Evolutionary conservation across 2,329 filamentous ascomycete genomes (phyloP).

Genomic region (Exophiala calicioides): DNA sequence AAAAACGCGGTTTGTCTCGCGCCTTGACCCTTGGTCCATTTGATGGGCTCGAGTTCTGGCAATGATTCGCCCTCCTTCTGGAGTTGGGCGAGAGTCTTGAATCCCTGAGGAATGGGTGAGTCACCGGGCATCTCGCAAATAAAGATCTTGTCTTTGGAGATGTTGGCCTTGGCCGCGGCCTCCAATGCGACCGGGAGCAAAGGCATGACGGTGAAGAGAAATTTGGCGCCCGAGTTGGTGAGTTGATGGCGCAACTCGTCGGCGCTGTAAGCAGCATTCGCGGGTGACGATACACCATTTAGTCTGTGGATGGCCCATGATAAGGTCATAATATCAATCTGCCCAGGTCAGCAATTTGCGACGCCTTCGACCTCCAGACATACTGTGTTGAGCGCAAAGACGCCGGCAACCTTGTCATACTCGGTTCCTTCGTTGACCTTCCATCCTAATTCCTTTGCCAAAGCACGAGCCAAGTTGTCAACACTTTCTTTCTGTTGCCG

Average conservation of each 20-base stretch:
- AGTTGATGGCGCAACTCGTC: conserved; percentile 72
- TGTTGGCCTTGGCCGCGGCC: conserved; percentile 63
- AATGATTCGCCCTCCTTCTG: conserved; percentile 58
- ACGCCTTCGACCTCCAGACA: conserved; percentile 31
- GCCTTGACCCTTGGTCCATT: conserved; percentile 45
- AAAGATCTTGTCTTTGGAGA: conserved; percentile 66
- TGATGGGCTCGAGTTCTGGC: conserved; percentile 42
- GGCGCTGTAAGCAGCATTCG: conserved; percentile 72
- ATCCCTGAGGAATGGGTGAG: conserved; percentile 37
- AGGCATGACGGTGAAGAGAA: conserved; percentile 70
- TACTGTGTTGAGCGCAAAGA: conserved; percentile 81
- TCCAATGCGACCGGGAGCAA: conserved; percentile 65
- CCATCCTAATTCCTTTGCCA: conserved; percentile 72
- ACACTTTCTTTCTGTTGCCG: conserved; percentile 66
- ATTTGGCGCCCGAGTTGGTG: conserved; percentile 66
- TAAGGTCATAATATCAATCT: conserved; percentile 74
- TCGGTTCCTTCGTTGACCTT: conserved; percentile 68
- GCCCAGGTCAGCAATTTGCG: conserved; percentile 5
- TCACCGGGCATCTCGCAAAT: conserved; percentile 64
- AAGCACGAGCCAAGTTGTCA: conserved; percentile 65
- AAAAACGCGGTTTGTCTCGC: conserved; percentile 70
- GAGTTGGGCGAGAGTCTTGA: conserved; percentile 67
- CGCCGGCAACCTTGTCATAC: conserved; percentile 76
- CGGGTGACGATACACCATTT: conserved; percentile 72
- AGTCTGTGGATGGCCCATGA: conserved; percentile 73